Evolutionary conservation across 306 rosid species (phyloP), one percentile per base, ranked within the genome.

Genomic region (Rosa multiflora): DNA sequence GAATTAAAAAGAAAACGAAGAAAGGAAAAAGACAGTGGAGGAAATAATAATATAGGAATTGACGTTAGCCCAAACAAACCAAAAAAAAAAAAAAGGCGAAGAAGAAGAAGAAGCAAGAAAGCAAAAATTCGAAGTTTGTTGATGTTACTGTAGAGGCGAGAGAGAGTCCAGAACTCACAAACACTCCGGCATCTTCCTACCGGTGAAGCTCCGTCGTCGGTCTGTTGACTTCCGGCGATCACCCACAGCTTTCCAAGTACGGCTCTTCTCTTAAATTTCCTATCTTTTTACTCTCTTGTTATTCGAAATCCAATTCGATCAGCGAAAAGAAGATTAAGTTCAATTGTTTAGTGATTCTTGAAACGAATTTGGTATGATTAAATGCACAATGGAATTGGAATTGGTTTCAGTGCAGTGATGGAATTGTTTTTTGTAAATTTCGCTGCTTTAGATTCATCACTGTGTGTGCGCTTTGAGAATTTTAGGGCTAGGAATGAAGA

Each of bases 201-300:
- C 40, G 68, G 32, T 40, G 2, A 62, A 67, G 47, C 47, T 67
- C 39, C 23, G 71, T 7, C 71, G 9, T 29, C 2, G 26, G 29
- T 37, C 52, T 11, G 5, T 43, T 47, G 58, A 70, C 74, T 70
- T 70, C 74, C 58, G 53, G 40, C 74, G 55, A 6, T 47, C 74
- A 11, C 39, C 11, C 10, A 46, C 56, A 47, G 40, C 42, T 70
- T 3, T 13, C 58, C 58, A 49, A 70, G 74, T 70, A 70, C 26
- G 74, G 4, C 2, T 44, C 8, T 23, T 59, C 53, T 75, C 55
- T 59, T 26, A 8, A 26, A 59, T 21, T 23, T 43, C 23, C 20
- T 47, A 5, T 75, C 12, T 26, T 21, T 39, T 70, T 6, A 10
- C 9, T 23, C 67, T 12, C 47, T 13, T 58, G 49, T 26, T 2